These are phyloP conservation scores for Zygotorulaspora florentina DNA, from an alignment of 805 yeast species.

Conservation along the genomic window DNA sequence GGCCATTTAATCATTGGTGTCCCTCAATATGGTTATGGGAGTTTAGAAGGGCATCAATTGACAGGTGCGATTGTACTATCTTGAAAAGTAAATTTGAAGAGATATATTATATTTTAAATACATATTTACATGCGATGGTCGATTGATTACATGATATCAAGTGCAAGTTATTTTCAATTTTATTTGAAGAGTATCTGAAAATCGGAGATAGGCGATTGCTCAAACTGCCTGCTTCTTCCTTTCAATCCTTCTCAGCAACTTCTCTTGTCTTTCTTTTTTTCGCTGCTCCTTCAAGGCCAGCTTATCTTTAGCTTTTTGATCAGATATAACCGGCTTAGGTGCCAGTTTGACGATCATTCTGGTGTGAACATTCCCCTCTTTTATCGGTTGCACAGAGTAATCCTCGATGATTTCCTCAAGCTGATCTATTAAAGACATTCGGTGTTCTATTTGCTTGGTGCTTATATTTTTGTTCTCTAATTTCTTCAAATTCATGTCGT, in stretches of 20 bases:
- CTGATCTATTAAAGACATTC: slow-evolving; percentile 33
- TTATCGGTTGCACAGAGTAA: slow-evolving; percentile 20
- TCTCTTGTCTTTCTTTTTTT: slow-evolving; percentile 36
- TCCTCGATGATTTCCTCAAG: slow-evolving; percentile 30
- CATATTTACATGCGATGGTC: neutral
- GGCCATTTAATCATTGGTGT: slow-evolving; percentile 38
- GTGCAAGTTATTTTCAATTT: neutral
- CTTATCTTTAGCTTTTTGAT: slow-evolving; percentile 27
- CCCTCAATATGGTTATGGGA: slow-evolving; percentile 36
- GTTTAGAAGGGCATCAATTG: slow-evolving; percentile 27
- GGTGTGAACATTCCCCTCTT: slow-evolving; percentile 31
- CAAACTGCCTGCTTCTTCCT: slow-evolving; percentile 14
- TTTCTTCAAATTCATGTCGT: slow-evolving; percentile 12
- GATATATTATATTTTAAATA: slow-evolving; percentile 3
- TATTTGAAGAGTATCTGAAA: neutral
- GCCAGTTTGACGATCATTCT: slow-evolving; percentile 30
- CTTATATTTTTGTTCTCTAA: slow-evolving; percentile 16
- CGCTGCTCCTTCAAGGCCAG: slow-evolving; percentile 31
- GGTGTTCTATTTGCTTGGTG: slow-evolving; percentile 34
- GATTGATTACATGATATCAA: slow-evolving; percentile 4
- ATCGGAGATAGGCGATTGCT: neutral
- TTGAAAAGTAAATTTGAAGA: slow-evolving; percentile 16
- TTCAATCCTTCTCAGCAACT: slow-evolving; percentile 25
- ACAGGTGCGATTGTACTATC: slow-evolving; percentile 30
- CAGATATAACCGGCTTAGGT: slow-evolving; percentile 20